Percentiles rank a stretch among this genome's conserved stretches.
These are phyloP conservation scores for Venturiaceae sp. DNA, from an alignment of 2,329 filamentous ascomycete genomes.

Conservation along the genomic window DNA sequence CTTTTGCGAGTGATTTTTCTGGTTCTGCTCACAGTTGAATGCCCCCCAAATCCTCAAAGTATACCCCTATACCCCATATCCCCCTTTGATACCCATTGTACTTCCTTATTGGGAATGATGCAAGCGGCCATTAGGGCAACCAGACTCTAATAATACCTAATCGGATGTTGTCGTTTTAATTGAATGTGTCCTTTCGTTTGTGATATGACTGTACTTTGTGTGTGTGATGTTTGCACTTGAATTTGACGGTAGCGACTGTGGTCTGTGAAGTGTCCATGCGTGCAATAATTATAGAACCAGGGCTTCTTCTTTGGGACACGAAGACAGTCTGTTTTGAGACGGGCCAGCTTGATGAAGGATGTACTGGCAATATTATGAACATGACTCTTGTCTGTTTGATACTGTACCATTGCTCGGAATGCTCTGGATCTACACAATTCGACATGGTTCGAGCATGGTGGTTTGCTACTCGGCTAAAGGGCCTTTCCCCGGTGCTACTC, in stretches of 20 bases:
- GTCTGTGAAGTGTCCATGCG: neutral
- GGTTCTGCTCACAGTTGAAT: constrained; percentile 2
- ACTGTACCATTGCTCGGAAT: neutral
- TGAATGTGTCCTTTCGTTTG: neutral
- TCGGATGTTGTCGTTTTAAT: constrained; percentile 19
- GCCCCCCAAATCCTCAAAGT: neutral
- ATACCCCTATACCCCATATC: constrained; percentile 4
- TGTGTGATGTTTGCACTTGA: neutral
- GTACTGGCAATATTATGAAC: too few species aligned
- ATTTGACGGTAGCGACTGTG: neutral
- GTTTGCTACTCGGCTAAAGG: neutral
- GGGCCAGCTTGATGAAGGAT: too few species aligned
- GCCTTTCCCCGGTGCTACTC: neutral
- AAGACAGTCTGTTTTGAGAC: neutral
- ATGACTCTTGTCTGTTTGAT: neutral
- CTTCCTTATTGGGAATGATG: constrained; percentile 16
- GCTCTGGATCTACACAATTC: neutral
- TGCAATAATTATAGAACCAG: neutral
- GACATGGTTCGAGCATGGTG: neutral
- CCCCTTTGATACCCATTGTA: constrained; percentile 2
- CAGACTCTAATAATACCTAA: constrained; percentile 28
- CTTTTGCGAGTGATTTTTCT: neutral
- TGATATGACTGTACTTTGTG: neutral
- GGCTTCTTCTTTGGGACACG: neutral
- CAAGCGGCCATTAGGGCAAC: constrained; percentile 30